A percentile compares a stretch with the other conserved stretches of the same genome.
Evolutionary conservation across 148 eudicot species (phyloP).

Genomic region (Chenopodium berlandieri): DNA sequence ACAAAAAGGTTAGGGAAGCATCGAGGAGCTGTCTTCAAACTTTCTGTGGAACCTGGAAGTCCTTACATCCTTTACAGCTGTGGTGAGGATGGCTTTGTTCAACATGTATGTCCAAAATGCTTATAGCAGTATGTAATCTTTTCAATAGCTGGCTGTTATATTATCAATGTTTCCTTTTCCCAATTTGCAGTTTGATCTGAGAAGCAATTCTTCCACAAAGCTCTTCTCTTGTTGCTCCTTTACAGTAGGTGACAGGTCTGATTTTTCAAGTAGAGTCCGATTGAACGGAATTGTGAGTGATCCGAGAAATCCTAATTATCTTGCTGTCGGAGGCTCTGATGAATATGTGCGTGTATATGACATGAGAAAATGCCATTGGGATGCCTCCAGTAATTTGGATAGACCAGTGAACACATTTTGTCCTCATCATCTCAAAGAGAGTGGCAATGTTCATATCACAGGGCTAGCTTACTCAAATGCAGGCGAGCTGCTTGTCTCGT

Average conservation of each 20-base stretch:
- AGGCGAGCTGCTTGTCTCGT: constrained; percentile 75
- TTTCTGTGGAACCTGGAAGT: constrained; percentile 84
- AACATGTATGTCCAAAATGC: constrained; percentile 52
- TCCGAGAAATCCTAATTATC: constrained; percentile 68
- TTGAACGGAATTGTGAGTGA: constrained; percentile 64
- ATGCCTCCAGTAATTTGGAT: constrained; percentile 46
- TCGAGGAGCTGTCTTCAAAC: constrained; percentile 64
- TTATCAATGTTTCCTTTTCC: constrained; percentile 16
- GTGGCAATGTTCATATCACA: constrained; percentile 55
- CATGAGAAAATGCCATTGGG: constrained; percentile 51
- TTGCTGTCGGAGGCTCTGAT: constrained; percentile 74
- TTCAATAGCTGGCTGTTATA: background rate
- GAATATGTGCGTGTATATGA: constrained; percentile 79
- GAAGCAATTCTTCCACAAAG: constrained; percentile 58
- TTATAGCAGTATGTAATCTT: background rate
- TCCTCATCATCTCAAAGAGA: constrained; percentile 50
- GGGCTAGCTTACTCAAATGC: constrained; percentile 62
- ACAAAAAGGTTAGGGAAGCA: constrained; percentile 67
- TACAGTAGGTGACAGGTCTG: constrained; percentile 33
- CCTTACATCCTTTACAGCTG: constrained; percentile 71
- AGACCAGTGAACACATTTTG: constrained; percentile 62
- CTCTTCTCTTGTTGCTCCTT: constrained; percentile 69
- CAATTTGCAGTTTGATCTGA: constrained; percentile 69
- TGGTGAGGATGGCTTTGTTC: constrained; percentile 79
- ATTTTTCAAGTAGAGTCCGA: constrained; percentile 36